phyloP scores from a whole-genome alignment of 2,329 filamentous ascomycete genomes.

The Pseudogymnoascus sp. region DNA sequence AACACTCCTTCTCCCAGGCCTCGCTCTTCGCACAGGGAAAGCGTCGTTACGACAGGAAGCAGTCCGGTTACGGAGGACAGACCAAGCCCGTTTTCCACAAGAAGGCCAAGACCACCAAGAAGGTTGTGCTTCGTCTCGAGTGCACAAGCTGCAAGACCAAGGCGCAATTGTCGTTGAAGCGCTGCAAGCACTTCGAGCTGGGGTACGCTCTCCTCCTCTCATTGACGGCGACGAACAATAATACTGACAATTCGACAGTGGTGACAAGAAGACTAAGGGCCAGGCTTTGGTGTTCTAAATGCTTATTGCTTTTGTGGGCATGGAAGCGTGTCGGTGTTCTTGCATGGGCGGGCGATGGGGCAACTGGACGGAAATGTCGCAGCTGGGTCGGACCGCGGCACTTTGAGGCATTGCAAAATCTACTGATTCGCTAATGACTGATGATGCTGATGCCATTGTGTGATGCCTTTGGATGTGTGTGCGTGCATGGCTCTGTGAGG shows the following conservation, averaged over 20 bases:
- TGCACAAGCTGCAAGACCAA: conserved; percentile 98
- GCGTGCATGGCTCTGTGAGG: conserved; percentile 1
- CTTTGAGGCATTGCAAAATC: conserved; percentile 12
- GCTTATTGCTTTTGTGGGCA: conserved; percentile 35
- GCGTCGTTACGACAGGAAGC: conserved; percentile 99
- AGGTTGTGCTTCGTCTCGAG: conserved; percentile 97
- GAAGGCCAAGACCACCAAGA: conserved; percentile 99
- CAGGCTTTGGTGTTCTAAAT: conserved; percentile 98
- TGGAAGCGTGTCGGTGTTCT: conserved; percentile 3
- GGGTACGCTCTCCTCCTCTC: conserved; percentile 58
- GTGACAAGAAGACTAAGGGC: conserved; percentile 99
- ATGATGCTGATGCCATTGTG: conserved; percentile 9
- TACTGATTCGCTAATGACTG: conserved; percentile 11
- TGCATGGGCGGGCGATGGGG: conserved; percentile 3
- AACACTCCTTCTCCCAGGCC: conserved; percentile 45
- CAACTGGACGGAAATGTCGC: conserved; percentile 6
- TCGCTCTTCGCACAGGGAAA: conserved; percentile 98
- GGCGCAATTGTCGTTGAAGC: conserved; percentile 95
- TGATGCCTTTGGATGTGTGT: conserved; percentile 4
- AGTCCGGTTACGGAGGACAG: conserved; percentile 99
- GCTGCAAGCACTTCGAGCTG: conserved; percentile 99
- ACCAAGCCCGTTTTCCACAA: conserved; percentile 99
- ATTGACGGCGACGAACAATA: conserved; percentile 16
- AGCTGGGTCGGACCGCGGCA: conserved; percentile 8
- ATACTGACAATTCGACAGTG: conserved; percentile 56